Percentiles rank a stretch among this genome's conserved stretches.
Conservation (phyloP, 2,329 filamentous ascomycete species). For the Aplosporella prunicola region DNA sequence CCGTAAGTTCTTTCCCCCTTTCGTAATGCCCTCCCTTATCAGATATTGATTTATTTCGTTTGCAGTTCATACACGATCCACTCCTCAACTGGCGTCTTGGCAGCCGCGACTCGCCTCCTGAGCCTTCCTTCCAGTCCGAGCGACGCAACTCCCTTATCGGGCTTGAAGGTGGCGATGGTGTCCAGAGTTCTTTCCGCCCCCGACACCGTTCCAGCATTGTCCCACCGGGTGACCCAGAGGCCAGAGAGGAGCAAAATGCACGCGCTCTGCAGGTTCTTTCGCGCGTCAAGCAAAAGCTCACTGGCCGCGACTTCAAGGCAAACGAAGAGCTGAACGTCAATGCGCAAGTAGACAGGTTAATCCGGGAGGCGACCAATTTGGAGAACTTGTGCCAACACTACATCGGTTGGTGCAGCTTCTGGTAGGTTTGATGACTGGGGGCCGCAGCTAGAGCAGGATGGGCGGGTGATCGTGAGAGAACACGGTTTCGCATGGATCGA, state of each 20-base stretch:
- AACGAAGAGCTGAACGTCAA: slow-evolving; percentile 76
- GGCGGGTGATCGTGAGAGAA: too few species aligned
- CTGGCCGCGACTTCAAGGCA: slow-evolving; percentile 82
- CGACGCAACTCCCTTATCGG: slow-evolving; percentile 51
- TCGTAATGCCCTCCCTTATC: slow-evolving; percentile 9
- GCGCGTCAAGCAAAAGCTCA: slow-evolving; percentile 90
- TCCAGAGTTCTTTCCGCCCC: slow-evolving; percentile 24
- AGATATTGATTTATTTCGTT: slow-evolving; percentile 15
- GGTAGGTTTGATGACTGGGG: too few species aligned
- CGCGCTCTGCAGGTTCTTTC: slow-evolving; percentile 84
- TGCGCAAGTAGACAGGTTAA: slow-evolving; percentile 85
- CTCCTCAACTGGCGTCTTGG: slow-evolving; percentile 90
- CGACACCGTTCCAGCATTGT: slow-evolving; percentile 28
- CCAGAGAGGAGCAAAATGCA: slow-evolving; percentile 79
- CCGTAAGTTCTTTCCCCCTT: slow-evolving; percentile 55
- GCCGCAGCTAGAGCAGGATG: too few species aligned
- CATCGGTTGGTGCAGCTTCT: slow-evolving; percentile 98
- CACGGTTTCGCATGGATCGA: too few species aligned
- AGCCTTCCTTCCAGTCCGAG: slow-evolving; percentile 51
- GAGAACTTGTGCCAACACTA: slow-evolving; percentile 99
- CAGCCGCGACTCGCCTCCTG: slow-evolving; percentile 50
- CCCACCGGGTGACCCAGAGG: slow-evolving; percentile 33
- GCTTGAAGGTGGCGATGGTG: slow-evolving; percentile 23
- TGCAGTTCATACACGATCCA: slow-evolving; percentile 96
- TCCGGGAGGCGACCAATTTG: slow-evolving; percentile 89